Base-by-base conservation (phyloP, 108 stramenopile genomes). In the Licmophora abbreviata region DNA sequence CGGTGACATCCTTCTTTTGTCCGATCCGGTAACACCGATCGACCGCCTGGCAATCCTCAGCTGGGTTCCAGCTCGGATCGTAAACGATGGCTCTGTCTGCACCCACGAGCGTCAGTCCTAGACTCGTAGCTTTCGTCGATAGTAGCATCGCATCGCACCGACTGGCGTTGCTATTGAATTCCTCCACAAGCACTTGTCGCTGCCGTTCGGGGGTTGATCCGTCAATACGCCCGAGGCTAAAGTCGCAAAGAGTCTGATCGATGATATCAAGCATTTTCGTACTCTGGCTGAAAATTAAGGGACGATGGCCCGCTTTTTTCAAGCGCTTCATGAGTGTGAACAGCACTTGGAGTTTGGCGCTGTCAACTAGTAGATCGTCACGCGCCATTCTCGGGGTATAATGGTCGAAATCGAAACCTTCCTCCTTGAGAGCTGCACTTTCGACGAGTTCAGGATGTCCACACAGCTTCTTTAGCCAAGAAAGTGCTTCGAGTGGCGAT, bases 31-130 rank as follows among this genome's bases (percentile, higher is more conserved):
- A 68, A 37, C 37, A 53, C 15, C 88, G 55, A 46, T 80, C 96
- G 28, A 91, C 71, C 9, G 94, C 96, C 49, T 97, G 96, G 17
- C 93, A 51, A 71, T 99, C 98, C 30, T 93, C 95, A 35, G 93
- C 81, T 1, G 95, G 95, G 59, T 88, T 92, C 71, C 74, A 76
- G 42, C 66, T 68, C 11, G 43, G 38, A 45, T 32, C 18, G 46
- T 26, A 94, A 24, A 97, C 59, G 24, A 97, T 70, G 11, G 73
- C 83, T 4, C 79, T 69, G 51, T 92, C 85, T 24, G 92, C 95
- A 21, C 86, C 85, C 25, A 77, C 83, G 24, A 90, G 58, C 11
- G 88, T 90, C 4, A 90, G 63, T 3, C 96, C 96, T 34, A 88
- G 58, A 22, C 96, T 95, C 4, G 81, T 94, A 1, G 94, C 94